Percentiles rank a stretch among this genome's conserved stretches.
Conservation (phyloP, 2,329 filamentous ascomycete genomes). For the Coniochaeta prunicola region DNA sequence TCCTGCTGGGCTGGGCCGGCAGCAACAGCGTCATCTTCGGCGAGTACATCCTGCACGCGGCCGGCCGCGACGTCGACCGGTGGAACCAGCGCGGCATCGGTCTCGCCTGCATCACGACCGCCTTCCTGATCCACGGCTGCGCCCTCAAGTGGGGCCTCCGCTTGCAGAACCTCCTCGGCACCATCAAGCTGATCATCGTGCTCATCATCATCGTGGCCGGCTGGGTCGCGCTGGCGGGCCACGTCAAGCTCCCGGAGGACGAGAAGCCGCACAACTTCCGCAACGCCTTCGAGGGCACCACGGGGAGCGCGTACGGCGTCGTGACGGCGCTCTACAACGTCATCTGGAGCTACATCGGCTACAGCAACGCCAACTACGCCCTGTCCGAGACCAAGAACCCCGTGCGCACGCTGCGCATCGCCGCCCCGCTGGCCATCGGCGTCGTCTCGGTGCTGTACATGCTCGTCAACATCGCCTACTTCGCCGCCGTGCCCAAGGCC, state of each 20-base stretch:
- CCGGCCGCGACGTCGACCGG: constrained; percentile 51
- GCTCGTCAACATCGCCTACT: constrained; percentile 61
- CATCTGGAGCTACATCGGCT: constrained; percentile 63
- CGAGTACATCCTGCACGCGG: constrained; percentile 62
- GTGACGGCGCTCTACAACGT: constrained; percentile 68
- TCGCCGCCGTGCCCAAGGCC: constrained; percentile 47
- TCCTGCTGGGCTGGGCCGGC: constrained; percentile 58
- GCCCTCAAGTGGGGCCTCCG: constrained; percentile 60
- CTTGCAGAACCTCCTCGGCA: constrained; percentile 58
- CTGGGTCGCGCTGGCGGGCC: constrained; percentile 54
- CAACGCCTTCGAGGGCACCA: constrained; percentile 59
- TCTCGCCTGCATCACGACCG: constrained; percentile 57
- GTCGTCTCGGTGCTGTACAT: constrained; percentile 57
- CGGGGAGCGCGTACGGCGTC: constrained; percentile 56
- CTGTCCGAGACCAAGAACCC: constrained; percentile 60
- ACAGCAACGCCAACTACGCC: constrained; percentile 62
- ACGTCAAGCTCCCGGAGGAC: constrained; percentile 42
- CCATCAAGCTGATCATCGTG: constrained; percentile 60
- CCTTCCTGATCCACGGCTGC: constrained; percentile 58
- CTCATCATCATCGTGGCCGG: constrained; percentile 58
- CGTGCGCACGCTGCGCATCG: constrained; percentile 55
- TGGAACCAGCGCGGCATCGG: constrained; percentile 64
- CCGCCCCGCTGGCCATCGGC: constrained; percentile 53
- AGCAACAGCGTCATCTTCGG: constrained; percentile 64
- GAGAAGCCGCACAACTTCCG: constrained; percentile 54